Base-by-base conservation (phyloP, 176 grass and related monocot genomes). In the Puya raimondii region DNA sequence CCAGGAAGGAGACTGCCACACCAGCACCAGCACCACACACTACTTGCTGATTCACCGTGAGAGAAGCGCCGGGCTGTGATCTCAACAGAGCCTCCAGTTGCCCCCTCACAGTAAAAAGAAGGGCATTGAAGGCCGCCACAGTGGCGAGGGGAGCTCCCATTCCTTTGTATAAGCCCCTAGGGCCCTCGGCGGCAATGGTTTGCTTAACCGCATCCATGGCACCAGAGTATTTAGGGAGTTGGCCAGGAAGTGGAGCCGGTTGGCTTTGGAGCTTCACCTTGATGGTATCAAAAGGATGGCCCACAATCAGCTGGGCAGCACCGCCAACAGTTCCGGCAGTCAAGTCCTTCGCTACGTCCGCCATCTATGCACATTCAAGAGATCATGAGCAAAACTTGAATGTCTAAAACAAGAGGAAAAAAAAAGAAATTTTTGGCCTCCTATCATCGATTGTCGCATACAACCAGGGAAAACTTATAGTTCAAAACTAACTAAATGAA, bases 241-340 rank as follows among this genome's bases (percentile, higher is more conserved):
- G 88, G 50, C 88, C 88, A 0, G 85, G 85, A 8, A 72, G 67
- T 11, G 88, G 88, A 11, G 78, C 78, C 0, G 92, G 82, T 66
- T 96, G 91, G 73, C 88, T 91, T 76, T 91, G 88, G 23, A 96
- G 91, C 86, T 96, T 96, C 33, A 96, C 88, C 80, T 91, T 88
- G 79, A 91, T 88, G 49, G 91, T 91, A 74, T 96, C 91, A 68
- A 96, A 96, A 22, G 91, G 91, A 79, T 96, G 88, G 66, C 91
- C 88, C 2, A 88, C 88, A 11, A 96, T 70, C 22, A 96, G 77
- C 82, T 88, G 85, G 10, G 85, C 91, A 17, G 82, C 85, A 50
- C 91, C 88, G 7, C 91, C 88, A 27, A 96, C 80, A 27, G 91
- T 91, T 61, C 88, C 91, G 57, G 88, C 82, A 53, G 88, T 77